phyloP scores from a whole-genome alignment of 2,329 filamentous ascomycete species.

The Scedosporium boydii region DNA sequence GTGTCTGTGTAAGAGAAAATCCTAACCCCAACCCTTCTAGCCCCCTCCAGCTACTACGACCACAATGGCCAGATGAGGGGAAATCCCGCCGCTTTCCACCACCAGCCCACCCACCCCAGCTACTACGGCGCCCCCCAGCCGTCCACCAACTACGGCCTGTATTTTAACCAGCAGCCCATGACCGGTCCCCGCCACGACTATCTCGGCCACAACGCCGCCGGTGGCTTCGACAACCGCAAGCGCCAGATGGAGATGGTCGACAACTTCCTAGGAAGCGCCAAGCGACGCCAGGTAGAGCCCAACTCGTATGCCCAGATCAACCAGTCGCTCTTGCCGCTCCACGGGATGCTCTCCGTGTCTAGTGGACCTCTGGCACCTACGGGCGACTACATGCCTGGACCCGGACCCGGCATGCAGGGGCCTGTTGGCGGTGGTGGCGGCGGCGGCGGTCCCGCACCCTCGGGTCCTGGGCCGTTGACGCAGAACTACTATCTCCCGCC shows the following conservation, averaged over 20 bases:
- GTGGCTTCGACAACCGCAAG: slow-evolving; percentile 60
- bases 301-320: slow-evolving; percentile 86
- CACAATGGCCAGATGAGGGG: slow-evolving; percentile 55
- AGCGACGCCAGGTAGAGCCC: slow-evolving; percentile 84
- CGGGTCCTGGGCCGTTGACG: slow-evolving; percentile 49
- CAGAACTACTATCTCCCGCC: slow-evolving; percentile 76
- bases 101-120: slow-evolving; percentile 40
- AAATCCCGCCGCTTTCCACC: slow-evolving; percentile 41
- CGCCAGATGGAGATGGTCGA: slow-evolving; percentile 82
- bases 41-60: slow-evolving; percentile 52
- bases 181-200: slow-evolving; percentile 7
- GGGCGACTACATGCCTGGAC: slow-evolving; percentile 44
- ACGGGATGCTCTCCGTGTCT: slow-evolving; percentile 58
- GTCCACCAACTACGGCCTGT: slow-evolving; percentile 59
- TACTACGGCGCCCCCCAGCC: slow-evolving; percentile 50
- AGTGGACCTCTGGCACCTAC: slow-evolving; percentile 32
- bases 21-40: slow-evolving; percentile 24
- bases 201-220: slow-evolving; percentile 13
- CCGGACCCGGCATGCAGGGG: slow-evolving; percentile 28
- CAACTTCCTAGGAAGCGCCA: slow-evolving; percentile 88
- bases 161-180: slow-evolving; percentile 53
- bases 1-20: slow-evolving; percentile 21
- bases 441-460: slow-evolving; percentile 29
- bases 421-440: slow-evolving; percentile 41
- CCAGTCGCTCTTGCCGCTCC: slow-evolving; percentile 74